These are phyloP conservation scores for Eurotiales sp. DNA, from an alignment of 2,329 filamentous ascomycete genomes.

Conservation along the genomic window DNA sequence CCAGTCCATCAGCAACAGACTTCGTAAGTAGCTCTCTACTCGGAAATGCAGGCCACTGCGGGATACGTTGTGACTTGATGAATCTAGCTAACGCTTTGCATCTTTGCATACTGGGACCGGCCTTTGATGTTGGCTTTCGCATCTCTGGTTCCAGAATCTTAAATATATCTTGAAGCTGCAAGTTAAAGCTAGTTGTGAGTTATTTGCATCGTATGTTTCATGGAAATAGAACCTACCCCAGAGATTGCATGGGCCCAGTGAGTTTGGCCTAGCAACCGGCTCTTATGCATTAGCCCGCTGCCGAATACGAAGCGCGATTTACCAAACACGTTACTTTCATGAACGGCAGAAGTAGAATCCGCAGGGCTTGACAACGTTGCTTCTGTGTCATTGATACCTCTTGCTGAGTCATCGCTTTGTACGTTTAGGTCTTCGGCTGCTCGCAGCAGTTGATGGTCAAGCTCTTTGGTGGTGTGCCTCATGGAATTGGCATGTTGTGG, in stretches of 20 bases:
- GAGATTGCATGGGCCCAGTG: constrained; percentile 53
- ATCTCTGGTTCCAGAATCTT: neutral
- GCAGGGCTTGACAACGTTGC: constrained; percentile 36
- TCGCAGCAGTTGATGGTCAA: constrained; percentile 41
- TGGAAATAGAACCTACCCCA: constrained; percentile 39
- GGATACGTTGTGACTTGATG: constrained; percentile 49
- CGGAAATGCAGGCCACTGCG: constrained; percentile 18
- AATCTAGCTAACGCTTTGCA: constrained; percentile 52
- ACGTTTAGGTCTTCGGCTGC: constrained; percentile 17
- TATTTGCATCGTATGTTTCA: no score
- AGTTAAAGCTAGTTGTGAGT: no score
- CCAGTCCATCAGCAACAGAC: constrained; percentile 45
- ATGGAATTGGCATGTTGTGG: constrained; percentile 36
- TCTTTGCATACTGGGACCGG: constrained; percentile 38
- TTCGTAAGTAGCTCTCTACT: constrained; percentile 43
- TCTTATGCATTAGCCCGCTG: constrained; percentile 37
- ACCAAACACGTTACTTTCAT: constrained; percentile 32
- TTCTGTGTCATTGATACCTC: constrained; percentile 28
- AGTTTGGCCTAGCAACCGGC: constrained; percentile 53
- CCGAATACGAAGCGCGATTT: constrained; percentile 26
- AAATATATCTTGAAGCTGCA: neutral
- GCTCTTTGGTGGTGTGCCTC: constrained; percentile 36
- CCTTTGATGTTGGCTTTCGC: constrained; percentile 32
- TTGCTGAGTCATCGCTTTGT: constrained; percentile 16
- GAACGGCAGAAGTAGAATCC: constrained; percentile 44